Conservation (phyloP, 768 basidiomycete genomes). For the Termitomyces sp. region DNA sequence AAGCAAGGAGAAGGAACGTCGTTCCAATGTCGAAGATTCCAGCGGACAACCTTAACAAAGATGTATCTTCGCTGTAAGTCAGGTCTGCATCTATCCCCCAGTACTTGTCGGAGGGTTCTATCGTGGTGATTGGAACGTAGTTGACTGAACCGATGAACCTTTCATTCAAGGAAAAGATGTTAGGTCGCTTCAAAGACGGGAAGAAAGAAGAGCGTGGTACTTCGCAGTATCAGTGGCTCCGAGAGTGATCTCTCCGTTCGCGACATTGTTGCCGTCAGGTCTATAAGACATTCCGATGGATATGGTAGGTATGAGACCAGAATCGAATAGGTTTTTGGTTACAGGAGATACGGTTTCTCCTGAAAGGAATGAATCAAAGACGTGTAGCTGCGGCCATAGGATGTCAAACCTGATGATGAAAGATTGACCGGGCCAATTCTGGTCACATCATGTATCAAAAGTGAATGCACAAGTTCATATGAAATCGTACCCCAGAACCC, state of each 20-base stretch:
- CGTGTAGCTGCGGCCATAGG: background rate
- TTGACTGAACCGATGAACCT: slow-evolving; percentile 22
- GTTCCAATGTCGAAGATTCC: slow-evolving; percentile 10
- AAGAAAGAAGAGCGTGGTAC: slow-evolving; percentile 21
- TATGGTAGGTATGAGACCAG: slow-evolving; percentile 38
- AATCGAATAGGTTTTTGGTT: slow-evolving; percentile 47
- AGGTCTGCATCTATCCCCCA: slow-evolving; percentile 52
- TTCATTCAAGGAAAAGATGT: background rate
- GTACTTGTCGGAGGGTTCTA: slow-evolving; percentile 35
- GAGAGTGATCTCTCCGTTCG: slow-evolving; percentile 53
- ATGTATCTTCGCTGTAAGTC: slow-evolving; percentile 28
- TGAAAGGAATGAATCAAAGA: background rate
- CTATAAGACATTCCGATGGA: slow-evolving; percentile 47
- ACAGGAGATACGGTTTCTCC: slow-evolving; percentile 45
- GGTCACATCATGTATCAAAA: background rate
- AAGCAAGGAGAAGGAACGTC: slow-evolving; percentile 38
- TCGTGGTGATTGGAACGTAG: slow-evolving; percentile 33
- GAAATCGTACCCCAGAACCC: slow-evolving; percentile 39
- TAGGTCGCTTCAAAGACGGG: background rate
- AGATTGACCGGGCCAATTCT: slow-evolving; percentile 49
- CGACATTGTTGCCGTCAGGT: slow-evolving; percentile 28
- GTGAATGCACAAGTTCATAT: background rate
- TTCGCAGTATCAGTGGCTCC: slow-evolving; percentile 44
- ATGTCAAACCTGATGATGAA: slow-evolving; percentile 8
- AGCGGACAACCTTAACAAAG: slow-evolving; percentile 42